Evolutionary conservation across 2,329 filamentous ascomycete species (phyloP), one percentile per base, ranked within the genome.

Genomic region (Moelleriella libera): DNA sequence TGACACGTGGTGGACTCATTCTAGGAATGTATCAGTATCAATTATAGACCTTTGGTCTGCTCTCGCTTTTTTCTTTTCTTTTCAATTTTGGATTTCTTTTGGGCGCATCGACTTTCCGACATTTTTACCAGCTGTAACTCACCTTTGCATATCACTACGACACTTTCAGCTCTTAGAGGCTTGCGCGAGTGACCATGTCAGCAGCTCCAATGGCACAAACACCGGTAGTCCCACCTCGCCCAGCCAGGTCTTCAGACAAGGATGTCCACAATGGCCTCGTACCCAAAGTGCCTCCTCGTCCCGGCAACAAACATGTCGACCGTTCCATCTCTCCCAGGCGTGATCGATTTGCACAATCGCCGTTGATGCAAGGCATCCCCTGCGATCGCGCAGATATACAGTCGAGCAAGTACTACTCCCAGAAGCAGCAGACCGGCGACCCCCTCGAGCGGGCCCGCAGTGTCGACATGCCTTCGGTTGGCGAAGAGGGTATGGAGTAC

Each of bases 401-500:
- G 41, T 58, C 62, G 45, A 60, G 61, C 58, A 65, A 55, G 52
- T 65, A 58, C 52, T 60, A 68, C 53, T 49, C 49, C 51, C 47
- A 53, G 31, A 53, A 55, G n/a, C 56, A 60, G 32, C 57, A 59
- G 54, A 58, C 63, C 53, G 62, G 60, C 45, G 68, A 74, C 42
- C 64, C 67, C 40, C 62, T 74, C 52, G 67, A 74, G 41, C 83
- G 87, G 45, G 79, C 85, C 37, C 77, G 80, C 45, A 94, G 86
- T 60, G 86, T 95, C 48, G 77, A 78, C 34, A 76, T 96, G 60
- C 90, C 90, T 12, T 85, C 85, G 1, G 75, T 95, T 48, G 90
- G 90, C 49, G 82, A 96, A 61, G 90, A 96, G 68, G 90, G 90
- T 52, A 80, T 74, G 55, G 90, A 96, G 68, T 96, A 96, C 66